A percentile compares a stretch with the other conserved stretches of the same genome.
These are phyloP conservation scores for Microdochium trichocladiopsis DNA, from an alignment of 2,329 filamentous ascomycete genomes.

Conservation along the genomic window DNA sequence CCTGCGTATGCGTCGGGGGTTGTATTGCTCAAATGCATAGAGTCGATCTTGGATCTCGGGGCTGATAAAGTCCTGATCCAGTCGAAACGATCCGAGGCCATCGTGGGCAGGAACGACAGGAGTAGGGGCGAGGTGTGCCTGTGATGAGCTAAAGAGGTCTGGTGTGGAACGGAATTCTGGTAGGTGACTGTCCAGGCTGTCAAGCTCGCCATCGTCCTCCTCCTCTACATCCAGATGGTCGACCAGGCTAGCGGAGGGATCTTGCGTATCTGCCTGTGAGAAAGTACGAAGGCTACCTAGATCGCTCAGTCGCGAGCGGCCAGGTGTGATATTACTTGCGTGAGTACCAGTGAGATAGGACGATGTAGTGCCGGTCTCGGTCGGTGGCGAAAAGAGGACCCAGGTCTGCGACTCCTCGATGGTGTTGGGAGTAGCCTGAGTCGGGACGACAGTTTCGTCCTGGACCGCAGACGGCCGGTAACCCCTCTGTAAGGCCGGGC, in stretches of 20 bases:
- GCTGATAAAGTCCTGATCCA: constrained; percentile 48
- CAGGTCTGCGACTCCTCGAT: constrained; percentile 81
- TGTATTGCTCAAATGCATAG: constrained; percentile 83
- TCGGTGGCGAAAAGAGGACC: constrained; percentile 84
- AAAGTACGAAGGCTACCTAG: constrained; percentile 70
- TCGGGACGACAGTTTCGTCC: constrained; percentile 27
- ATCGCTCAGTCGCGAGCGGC: constrained; percentile 70
- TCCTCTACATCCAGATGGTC: constrained; percentile 11
- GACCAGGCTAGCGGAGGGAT: neutral
- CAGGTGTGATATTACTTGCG: constrained; percentile 56
- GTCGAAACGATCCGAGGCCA: constrained; percentile 77
- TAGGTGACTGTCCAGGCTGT: constrained; percentile 87
- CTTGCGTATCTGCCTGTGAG: constrained; percentile 43
- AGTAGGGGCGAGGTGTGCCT: constrained; percentile 45
- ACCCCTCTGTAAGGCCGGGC: constrained; percentile 42
- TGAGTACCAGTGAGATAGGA: constrained; percentile 64
- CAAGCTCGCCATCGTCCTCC: constrained; percentile 73
- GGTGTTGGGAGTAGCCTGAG: constrained; percentile 22
- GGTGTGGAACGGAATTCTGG: constrained; percentile 72
- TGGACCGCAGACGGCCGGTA: constrained; percentile 29
- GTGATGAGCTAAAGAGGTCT: constrained; percentile 28
- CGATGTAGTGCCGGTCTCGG: constrained; percentile 50
- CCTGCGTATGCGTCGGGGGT: constrained; percentile 58
- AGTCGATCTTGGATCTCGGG: constrained; percentile 70
- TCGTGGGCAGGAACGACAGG: constrained; percentile 87